Conservation (phyloP, 306 rosid species). For the Echinosophora koreensis region DNA sequence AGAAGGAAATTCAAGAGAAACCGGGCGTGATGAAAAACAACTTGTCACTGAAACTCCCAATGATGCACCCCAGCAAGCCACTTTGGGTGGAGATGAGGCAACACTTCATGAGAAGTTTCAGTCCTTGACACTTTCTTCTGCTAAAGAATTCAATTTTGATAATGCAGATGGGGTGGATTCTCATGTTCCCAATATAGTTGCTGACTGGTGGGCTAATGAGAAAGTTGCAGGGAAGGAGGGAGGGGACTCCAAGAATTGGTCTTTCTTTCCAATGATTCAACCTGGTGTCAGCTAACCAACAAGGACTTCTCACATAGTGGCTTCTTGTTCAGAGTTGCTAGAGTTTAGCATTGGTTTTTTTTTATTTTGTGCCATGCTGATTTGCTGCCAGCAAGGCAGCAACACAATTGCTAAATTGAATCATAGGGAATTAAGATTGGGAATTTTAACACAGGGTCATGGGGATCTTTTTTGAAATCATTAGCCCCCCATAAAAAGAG, state of each 20-base stretch:
- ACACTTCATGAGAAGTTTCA: constrained; percentile 60
- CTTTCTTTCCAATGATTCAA: constrained; percentile 85
- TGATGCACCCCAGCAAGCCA: constrained; percentile 46
- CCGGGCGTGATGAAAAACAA: constrained; percentile 28
- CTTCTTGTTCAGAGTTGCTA: constrained; percentile 42
- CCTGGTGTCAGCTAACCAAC: constrained; percentile 63
- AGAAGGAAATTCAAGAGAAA: constrained; percentile 47
- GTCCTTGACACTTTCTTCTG: constrained; percentile 67
- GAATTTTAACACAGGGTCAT: constrained; percentile 49
- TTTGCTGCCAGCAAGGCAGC: constrained; percentile 30
- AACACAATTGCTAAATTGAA: constrained; percentile 42
- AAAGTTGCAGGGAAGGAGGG: constrained; percentile 71
- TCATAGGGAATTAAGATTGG: constrained; percentile 47
- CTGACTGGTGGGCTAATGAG: constrained; percentile 95
- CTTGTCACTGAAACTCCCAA: constrained; percentile 52
- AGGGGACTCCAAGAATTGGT: constrained; percentile 66
- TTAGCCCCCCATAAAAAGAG: constrained; percentile 40
- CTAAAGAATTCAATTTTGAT: constrained; percentile 87
- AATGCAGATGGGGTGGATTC: constrained; percentile 82
- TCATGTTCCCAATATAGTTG: constrained; percentile 53
- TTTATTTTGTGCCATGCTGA: constrained; percentile 43
- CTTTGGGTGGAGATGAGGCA: constrained; percentile 50
- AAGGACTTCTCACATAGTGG: constrained; percentile 32
- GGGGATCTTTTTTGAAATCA: constrained; percentile 55
- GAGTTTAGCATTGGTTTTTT: constrained; percentile 33